Evolutionary conservation across 805 yeast genomes (phyloP).

Genomic region (Candida ipomoeae): DNA sequence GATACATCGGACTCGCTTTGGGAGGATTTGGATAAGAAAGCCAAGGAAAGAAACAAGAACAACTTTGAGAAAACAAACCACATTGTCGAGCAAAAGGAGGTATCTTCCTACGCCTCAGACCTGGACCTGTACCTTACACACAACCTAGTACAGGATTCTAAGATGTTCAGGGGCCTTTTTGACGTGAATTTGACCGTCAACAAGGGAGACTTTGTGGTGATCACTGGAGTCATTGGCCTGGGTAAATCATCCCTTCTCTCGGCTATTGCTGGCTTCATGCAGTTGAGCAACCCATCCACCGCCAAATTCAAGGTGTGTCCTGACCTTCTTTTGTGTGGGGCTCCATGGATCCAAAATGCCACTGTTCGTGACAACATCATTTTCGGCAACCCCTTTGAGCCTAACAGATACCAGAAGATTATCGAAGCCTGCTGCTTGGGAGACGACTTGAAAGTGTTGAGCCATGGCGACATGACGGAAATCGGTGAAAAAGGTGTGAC

Average conservation of each 20-base stretch:
- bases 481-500: slow-evolving; percentile 45
- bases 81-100: not conserved
- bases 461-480: slow-evolving; percentile 39
- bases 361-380: slow-evolving; percentile 38
- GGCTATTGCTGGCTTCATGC: slow-evolving; percentile 41
- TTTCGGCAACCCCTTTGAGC: slow-evolving; percentile 34
- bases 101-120: slow-evolving; percentile 1
- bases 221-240: slow-evolving; percentile 42
- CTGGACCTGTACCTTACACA: slow-evolving; percentile 3
- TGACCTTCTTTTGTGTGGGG: slow-evolving; percentile 31
- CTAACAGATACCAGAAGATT: slow-evolving; percentile 24
- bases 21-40: slow-evolving; percentile 11
- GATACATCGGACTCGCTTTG: slow-evolving; percentile 8
- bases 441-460: slow-evolving; percentile 33
- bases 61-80: slow-evolving; percentile 6
- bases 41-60: slow-evolving; percentile 10
- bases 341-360: slow-evolving; percentile 44
- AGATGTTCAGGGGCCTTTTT: slow-evolving; percentile 30
- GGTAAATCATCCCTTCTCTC: slow-evolving; percentile 40
- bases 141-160: slow-evolving; percentile 2
- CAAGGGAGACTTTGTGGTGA: slow-evolving; percentile 35
- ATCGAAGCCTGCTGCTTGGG: slow-evolving; percentile 38
- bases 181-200: slow-evolving; percentile 30
- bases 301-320: slow-evolving; percentile 27
- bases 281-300: slow-evolving; percentile 21